A percentile compares a stretch with the other conserved stretches of the same genome.
Evolutionary conservation across 2,329 filamentous ascomycete genomes (phyloP).

Genomic region (Curvularia spicifera): DNA sequence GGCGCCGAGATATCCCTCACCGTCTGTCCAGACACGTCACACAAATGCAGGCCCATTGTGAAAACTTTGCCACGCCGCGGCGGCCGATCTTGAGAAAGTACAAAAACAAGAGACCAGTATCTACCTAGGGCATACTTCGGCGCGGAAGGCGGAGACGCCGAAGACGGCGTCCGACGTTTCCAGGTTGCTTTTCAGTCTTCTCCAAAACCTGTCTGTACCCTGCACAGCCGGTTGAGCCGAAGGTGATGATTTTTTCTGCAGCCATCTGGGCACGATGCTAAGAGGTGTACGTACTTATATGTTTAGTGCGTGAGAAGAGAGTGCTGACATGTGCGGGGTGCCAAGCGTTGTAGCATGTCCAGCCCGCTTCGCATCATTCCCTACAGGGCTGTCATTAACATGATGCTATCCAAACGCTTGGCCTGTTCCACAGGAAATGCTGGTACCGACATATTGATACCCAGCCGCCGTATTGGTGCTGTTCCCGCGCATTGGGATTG

Average conservation of each 20-base stretch:
- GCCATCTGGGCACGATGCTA: not conserved
- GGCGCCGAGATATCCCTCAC: not conserved
- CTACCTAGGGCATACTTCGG: constrained; percentile 1
- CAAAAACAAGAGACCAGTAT: not conserved
- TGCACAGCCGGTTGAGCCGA: too few species aligned
- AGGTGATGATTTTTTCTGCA: not conserved
- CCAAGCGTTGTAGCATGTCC: not conserved
- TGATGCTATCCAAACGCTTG: not conserved
- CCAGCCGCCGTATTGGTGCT: not conserved
- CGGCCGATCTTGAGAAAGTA: not conserved
- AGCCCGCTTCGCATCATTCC: not conserved
- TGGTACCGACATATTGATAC: not conserved
- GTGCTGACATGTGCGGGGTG: constrained; percentile 2
- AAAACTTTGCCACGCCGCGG: not conserved
- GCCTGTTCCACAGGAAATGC: not conserved
- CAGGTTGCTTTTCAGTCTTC: not conserved
- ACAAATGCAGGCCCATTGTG: not conserved
- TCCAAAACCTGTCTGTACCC: not conserved
- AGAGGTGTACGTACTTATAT: not conserved
- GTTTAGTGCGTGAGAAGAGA: not conserved
- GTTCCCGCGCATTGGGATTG: not conserved
- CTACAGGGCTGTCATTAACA: not conserved
- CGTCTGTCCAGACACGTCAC: not conserved
- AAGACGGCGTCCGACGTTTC: not conserved
- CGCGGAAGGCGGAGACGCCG: not conserved